Conservation (phyloP, 352 stramenopile species). For the Thraustotheca clavata region DNA sequence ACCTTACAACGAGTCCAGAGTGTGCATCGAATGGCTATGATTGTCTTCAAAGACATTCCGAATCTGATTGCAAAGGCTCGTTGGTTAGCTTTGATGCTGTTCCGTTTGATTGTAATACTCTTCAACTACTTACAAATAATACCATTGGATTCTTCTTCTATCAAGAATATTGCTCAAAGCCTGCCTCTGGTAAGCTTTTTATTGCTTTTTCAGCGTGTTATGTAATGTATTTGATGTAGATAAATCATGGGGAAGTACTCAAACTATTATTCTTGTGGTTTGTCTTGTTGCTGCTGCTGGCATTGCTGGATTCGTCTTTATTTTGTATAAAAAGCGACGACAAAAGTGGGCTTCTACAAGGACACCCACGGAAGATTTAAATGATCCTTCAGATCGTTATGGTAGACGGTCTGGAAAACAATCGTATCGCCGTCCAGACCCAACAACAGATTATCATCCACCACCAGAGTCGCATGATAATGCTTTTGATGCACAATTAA, state of each 20-base stretch:
- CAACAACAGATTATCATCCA: not conserved
- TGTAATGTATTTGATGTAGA: not conserved
- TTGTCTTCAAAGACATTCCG: not conserved
- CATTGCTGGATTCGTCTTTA: not conserved
- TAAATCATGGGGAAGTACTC: not conserved
- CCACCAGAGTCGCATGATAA: not conserved
- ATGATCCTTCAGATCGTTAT: not conserved
- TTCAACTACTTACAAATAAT: not conserved
- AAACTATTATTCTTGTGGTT: slow-evolving; percentile 5
- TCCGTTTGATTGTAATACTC: not conserved
- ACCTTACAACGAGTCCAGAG: not conserved
- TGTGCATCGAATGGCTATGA: not conserved
- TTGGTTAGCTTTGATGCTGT: not conserved
- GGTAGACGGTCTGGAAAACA: not conserved
- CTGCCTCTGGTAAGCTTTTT: not conserved
- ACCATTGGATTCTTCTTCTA: not conserved
- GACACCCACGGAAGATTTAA: not conserved
- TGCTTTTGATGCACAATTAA: not conserved
- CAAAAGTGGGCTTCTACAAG: not conserved
- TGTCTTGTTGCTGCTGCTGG: not conserved
- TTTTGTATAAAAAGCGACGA: not conserved
- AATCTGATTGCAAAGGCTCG: not conserved
- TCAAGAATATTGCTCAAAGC: not conserved
- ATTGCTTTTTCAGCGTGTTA: not conserved
- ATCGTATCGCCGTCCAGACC: not conserved